phyloP scores from a whole-genome alignment of 164 flowering plant species.

The Platanus orientalis region DNA sequence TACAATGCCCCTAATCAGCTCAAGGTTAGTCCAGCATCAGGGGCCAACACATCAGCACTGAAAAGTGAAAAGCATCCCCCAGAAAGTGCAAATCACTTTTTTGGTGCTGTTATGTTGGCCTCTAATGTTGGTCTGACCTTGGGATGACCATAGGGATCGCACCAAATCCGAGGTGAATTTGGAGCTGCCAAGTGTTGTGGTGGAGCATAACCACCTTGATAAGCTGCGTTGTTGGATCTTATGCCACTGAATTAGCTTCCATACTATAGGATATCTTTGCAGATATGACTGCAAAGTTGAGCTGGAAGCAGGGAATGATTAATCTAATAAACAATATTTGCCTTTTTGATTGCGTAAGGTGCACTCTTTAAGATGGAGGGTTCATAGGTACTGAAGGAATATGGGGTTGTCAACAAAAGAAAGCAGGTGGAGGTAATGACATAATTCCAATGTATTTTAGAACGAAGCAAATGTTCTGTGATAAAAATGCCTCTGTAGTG shows the following conservation, averaged over 20 bases:
- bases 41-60: too few species aligned
- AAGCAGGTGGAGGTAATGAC: constrained; percentile 26
- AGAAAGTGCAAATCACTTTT: too few species aligned
- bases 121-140: too few species aligned
- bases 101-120: too few species aligned
- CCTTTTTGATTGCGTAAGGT: constrained; percentile 15
- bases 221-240: constrained; percentile 28
- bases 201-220: constrained; percentile 41
- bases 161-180: too few species aligned
- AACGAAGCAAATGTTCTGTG: too few species aligned
- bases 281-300: constrained; percentile 32
- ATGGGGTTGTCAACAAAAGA: constrained; percentile 27
- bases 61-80: too few species aligned
- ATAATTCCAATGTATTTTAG: too few species aligned
- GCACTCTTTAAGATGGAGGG: constrained; percentile 30
- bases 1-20: too few species aligned
- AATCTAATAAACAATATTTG: constrained; percentile 24
- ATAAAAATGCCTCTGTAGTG: too few species aligned
- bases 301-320: constrained; percentile 20
- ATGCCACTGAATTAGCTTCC: constrained; percentile 31
- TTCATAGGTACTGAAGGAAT: constrained; percentile 41
- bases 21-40: too few species aligned
- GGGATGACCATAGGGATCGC: too few species aligned
- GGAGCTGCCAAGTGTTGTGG: constrained; percentile 29
- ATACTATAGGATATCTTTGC: constrained; percentile 38